Evolutionary conservation across 306 rosid genomes (phyloP).

Genomic region (Delonix regia): DNA sequence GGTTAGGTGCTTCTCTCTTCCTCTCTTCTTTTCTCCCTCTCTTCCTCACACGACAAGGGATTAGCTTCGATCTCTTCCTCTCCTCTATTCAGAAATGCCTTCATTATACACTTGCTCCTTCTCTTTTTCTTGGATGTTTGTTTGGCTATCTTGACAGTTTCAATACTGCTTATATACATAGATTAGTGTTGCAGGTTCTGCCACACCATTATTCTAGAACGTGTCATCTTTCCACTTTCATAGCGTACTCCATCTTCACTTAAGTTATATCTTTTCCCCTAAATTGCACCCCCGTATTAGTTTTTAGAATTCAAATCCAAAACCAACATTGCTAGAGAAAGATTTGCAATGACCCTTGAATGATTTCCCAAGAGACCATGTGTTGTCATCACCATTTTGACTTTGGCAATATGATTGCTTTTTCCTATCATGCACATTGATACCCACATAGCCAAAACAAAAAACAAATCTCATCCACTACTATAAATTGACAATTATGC

Average conservation of each 20-base stretch:
- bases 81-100: too few relatives aligned
- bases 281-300: constrained; percentile 3
- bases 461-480: constrained; percentile 15
- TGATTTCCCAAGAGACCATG: constrained; percentile 41
- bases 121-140: constrained; percentile 31
- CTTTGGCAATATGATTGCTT: constrained; percentile 36
- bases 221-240: constrained; percentile 70
- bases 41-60: too few relatives aligned
- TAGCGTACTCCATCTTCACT: constrained; percentile 41
- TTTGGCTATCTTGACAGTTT: constrained; percentile 2
- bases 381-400: constrained; percentile 56
- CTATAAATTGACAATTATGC: constrained; percentile 81
- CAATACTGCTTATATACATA: constrained; percentile 24
- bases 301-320: constrained; percentile 32
- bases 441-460: constrained; percentile 18
- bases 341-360: constrained; percentile 10
- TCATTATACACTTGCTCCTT: too few relatives aligned
- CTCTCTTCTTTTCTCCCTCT: too few relatives aligned
- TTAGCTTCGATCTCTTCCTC: too few relatives aligned
- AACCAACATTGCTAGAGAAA: constrained; percentile 29
- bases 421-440: constrained; percentile 25
- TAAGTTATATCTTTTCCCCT: constrained; percentile 26
- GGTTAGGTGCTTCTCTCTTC: too few relatives aligned
- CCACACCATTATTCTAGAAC: constrained; percentile 35
- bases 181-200: constrained; percentile 36